Conservation (phyloP, 2,329 filamentous ascomycete species). For the Penicillium sp. region DNA sequence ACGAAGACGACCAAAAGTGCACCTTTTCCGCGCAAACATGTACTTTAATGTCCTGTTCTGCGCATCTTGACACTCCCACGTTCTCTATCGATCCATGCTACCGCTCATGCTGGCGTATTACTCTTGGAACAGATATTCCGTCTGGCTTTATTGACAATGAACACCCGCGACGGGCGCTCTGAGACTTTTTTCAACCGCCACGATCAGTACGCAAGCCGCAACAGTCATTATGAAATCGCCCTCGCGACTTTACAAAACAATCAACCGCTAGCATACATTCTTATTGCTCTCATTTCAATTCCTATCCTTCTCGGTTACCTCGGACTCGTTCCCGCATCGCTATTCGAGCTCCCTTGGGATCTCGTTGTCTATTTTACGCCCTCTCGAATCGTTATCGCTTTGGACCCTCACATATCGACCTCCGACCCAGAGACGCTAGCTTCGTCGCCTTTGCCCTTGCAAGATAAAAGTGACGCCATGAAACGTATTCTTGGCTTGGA, state of each 20-base stretch:
- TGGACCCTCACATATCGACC: constrained; percentile 51
- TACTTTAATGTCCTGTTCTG: constrained; percentile 6
- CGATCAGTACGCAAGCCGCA: constrained; percentile 22
- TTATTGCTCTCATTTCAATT: constrained; percentile 26
- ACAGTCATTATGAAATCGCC: constrained; percentile 33
- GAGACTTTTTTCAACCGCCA: constrained; percentile 29
- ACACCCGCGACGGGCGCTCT: constrained; percentile 30
- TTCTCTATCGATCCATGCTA: background rate
- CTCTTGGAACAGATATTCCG: constrained; percentile 20
- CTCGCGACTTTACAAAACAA: constrained; percentile 26
- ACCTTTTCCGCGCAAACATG: constrained; percentile 9
- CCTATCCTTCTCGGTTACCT: constrained; percentile 32
- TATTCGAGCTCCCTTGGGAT: constrained; percentile 37
- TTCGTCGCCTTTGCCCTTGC: constrained; percentile 32
- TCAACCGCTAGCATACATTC: constrained; percentile 27
- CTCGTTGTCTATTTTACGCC: constrained; percentile 39
- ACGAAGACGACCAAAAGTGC: constrained; percentile 24
- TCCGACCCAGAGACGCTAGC: constrained; percentile 40
- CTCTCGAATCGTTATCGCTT: constrained; percentile 38
- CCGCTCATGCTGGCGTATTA: constrained; percentile 14
- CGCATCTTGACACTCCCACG: constrained; percentile 1
- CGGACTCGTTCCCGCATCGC: constrained; percentile 25
- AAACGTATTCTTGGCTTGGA: constrained; percentile 62
- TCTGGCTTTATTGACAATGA: constrained; percentile 32
- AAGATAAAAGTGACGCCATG: constrained; percentile 63